Evolutionary conservation across 2,329 filamentous ascomycete species (phyloP).

Genomic region (Pseudogymnoascus sp.): DNA sequence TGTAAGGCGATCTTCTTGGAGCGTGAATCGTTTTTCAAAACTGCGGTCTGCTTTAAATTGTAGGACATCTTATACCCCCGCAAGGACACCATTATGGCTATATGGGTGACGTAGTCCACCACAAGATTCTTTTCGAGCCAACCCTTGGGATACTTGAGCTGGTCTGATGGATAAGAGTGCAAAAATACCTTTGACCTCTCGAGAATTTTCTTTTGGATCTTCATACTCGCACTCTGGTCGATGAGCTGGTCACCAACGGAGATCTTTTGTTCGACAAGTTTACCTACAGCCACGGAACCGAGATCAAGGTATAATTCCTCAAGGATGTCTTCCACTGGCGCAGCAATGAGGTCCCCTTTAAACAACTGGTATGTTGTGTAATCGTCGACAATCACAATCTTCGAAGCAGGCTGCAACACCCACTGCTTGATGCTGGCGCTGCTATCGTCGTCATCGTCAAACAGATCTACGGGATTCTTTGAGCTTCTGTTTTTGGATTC

Average conservation of each 20-base stretch:
- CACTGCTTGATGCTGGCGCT: conserved; percentile 42
- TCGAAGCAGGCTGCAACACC: conserved; percentile 61
- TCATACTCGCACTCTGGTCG: conserved; percentile 56
- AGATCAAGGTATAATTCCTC: conserved; percentile 79
- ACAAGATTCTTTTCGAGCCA: conserved; percentile 84
- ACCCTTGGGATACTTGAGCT: conserved; percentile 76
- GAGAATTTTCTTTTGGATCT: conserved; percentile 70
- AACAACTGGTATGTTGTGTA: conserved; percentile 85
- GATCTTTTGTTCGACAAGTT: conserved; percentile 69
- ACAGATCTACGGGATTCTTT: conserved; percentile 2
- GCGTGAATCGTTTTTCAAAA: conserved; percentile 47
- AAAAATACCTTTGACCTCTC: conserved; percentile 87
- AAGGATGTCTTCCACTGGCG: conserved; percentile 79
- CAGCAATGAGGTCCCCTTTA: conserved; percentile 73
- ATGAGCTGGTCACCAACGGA: conserved; percentile 56
- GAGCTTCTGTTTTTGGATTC: conserved; percentile 19
- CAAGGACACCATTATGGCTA: conserved; percentile 70
- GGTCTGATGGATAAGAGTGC: conserved; percentile 62
- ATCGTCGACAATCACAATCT: conserved; percentile 77
- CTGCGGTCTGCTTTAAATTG: conserved; percentile 67
- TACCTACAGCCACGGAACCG: conserved; percentile 68
- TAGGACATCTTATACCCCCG: conserved; percentile 61
- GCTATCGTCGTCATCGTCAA: conserved; percentile 37
- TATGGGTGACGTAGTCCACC: conserved; percentile 69
- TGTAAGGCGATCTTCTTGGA: conserved; percentile 58